These are phyloP conservation scores for Phytophthora cajani DNA, from an alignment of 352 stramenopile genomes.

Conservation along the genomic window DNA sequence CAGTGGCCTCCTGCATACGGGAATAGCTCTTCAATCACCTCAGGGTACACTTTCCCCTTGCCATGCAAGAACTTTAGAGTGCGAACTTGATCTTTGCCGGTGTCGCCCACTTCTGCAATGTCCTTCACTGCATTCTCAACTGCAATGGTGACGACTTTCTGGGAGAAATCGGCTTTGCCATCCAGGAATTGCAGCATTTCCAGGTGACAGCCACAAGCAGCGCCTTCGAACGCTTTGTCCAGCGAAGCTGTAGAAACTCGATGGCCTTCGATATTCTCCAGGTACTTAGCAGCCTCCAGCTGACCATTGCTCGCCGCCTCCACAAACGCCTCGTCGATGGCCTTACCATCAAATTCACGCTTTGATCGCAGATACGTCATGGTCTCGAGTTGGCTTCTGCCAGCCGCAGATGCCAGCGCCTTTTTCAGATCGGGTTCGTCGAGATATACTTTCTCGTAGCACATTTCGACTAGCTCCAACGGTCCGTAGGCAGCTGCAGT, in stretches of 20 bases:
- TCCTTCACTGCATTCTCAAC: background rate
- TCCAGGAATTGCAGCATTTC: background rate
- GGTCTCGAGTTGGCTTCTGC: background rate
- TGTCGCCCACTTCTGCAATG: background rate
- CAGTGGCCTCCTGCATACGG: background rate
- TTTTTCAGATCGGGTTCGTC: background rate
- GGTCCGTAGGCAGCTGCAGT: background rate
- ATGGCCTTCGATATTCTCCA: background rate
- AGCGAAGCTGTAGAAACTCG: background rate
- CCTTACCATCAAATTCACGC: background rate
- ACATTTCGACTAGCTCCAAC: background rate
- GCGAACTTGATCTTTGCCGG: background rate
- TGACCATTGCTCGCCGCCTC: background rate
- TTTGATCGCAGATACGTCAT: background rate
- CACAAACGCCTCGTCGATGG: background rate
- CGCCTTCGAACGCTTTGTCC: background rate
- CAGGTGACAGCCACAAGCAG: background rate
- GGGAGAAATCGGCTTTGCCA: background rate
- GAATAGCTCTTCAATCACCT: background rate
- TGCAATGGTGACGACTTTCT: background rate
- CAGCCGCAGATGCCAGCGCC: background rate
- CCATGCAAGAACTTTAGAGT: background rate
- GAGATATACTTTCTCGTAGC: background rate
- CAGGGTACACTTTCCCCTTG: background rate
- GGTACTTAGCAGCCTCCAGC: background rate